A percentile compares a stretch with the other conserved stretches of the same genome.
Evolutionary conservation across 768 basidiomycete species (phyloP).

Genomic region (Candolleomyces aberdarensis): DNA sequence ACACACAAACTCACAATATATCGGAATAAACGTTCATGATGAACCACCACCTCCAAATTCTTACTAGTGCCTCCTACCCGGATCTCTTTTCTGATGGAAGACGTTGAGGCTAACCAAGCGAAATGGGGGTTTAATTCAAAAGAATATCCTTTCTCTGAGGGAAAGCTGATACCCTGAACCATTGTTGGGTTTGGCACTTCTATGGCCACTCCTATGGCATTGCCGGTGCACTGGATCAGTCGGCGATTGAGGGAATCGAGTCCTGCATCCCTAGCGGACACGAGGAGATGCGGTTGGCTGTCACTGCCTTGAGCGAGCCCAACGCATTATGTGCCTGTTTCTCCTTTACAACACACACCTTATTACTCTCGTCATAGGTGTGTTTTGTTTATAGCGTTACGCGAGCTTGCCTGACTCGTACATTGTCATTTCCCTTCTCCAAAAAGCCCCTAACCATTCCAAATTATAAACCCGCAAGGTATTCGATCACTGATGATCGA

Average conservation of each 20-base stretch:
- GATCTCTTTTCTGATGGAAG: too few species aligned
- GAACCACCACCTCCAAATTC: too few species aligned
- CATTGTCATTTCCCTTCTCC: too few species aligned
- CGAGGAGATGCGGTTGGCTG: background rate
- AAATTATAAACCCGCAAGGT: background rate
- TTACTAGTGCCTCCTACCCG: too few species aligned
- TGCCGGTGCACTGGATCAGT: background rate
- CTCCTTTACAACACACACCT: too few species aligned
- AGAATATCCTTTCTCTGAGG: background rate
- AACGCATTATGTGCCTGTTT: too few species aligned
- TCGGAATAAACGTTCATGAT: background rate
- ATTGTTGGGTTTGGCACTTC: background rate
- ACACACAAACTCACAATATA: background rate
- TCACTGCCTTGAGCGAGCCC: too few species aligned
- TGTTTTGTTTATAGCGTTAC: too few species aligned
- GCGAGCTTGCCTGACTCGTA: too few species aligned
- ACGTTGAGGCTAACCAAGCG: too few species aligned
- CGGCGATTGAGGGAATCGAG: background rate
- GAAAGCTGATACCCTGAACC: background rate
- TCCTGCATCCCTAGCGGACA: background rate
- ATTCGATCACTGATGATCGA: slow-evolving; percentile 3
- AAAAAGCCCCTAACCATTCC: background rate
- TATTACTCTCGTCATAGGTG: too few species aligned
- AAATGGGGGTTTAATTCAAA: background rate
- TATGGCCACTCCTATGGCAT: background rate